Evolutionary conservation across 2,329 filamentous ascomycete genomes (phyloP), one percentile per base, ranked within the genome.

Genomic region (Calonectria pseudoreteaudii): DNA sequence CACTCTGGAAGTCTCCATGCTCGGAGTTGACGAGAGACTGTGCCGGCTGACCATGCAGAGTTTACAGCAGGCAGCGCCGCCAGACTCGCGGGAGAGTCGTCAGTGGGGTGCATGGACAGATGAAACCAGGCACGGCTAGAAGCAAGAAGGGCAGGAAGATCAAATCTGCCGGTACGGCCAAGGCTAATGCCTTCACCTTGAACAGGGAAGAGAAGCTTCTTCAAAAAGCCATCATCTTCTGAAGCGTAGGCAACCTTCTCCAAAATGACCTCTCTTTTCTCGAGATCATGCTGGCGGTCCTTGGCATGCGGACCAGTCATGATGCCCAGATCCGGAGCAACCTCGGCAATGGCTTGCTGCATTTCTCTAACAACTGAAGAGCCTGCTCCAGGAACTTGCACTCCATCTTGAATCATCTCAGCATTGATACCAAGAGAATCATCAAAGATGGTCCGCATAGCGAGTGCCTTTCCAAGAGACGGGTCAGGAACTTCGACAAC

Each of bases 121-220:
- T 99, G 97, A 84, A 97, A 98, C 97, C 97, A 99, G 1, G 96
- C 93, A 80, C 97, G 92, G 85, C 95, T 98, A 81, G 95, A 95
- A 75, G 91, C 92, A 14, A 98, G 88, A 2, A 95, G 88, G 49
- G 90, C 88, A 10, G 93, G 86, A 1, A 98, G 89, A 81, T 98
- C 95, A 76, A 98, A 91, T 5, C 96, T 93, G 60, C 94, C 95
- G 74, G 90, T 88, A 74, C 92, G 93, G 58, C 96, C 96, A 5
- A 98, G 88, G 60, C 92, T 92, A 77, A 98, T 93, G n/a, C 95
- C 95, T 82, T 96, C 89, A 2, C 92, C 93, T 30, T 92, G 88
- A 4, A 94, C 86, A 0, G 97, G 95, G 84, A 97, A 95, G 0
- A 99, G 87, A 7, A 98, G 86, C 78, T 93, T 92, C 82, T 93